Percentiles rank a stretch among this genome's conserved stretches.
phyloP scores from a whole-genome alignment of 495 filamentous ascomycete genomes.

The Penicillium atrosanguineum region DNA sequence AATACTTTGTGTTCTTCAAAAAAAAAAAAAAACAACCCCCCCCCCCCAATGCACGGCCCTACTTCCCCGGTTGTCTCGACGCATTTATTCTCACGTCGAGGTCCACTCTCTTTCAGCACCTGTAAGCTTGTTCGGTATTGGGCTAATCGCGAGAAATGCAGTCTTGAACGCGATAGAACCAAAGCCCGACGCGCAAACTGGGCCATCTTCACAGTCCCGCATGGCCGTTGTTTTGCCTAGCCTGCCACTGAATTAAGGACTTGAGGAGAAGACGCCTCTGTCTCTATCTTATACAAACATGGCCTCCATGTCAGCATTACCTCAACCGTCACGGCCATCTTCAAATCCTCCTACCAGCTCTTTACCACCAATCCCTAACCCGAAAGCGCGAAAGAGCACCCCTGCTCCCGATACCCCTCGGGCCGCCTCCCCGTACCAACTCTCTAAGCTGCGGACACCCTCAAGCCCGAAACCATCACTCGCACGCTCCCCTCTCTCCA shows the following conservation, averaged over 20 bases:
- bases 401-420: conserved; percentile 46
- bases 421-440: conserved; percentile 38
- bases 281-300: conserved; percentile 27
- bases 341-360: conserved; percentile 62
- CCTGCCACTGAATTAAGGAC: conserved; percentile 4
- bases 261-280: conserved; percentile 4
- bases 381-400: conserved; percentile 68
- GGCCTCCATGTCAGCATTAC: conserved; percentile 58
- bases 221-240: conserved; percentile 12
- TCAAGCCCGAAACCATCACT: conserved; percentile 57
- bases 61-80: no score
- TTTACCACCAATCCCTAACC: conserved; percentile 65
- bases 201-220: neutral
- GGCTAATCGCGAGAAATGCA: neutral
- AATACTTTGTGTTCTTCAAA: neutral
- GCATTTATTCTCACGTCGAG: neutral
- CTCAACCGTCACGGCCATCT: conserved; percentile 60
- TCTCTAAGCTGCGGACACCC: conserved; percentile 62
- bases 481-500: conserved; percentile 47
- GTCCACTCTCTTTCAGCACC: neutral
- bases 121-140: neutral
- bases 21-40: neutral
- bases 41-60: neutral
- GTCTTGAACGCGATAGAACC: neutral
- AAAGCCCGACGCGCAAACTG: neutral